These are phyloP conservation scores for Ceratocystis huliohia DNA, from an alignment of 2,329 filamentous ascomycete species.

Conservation along the genomic window DNA sequence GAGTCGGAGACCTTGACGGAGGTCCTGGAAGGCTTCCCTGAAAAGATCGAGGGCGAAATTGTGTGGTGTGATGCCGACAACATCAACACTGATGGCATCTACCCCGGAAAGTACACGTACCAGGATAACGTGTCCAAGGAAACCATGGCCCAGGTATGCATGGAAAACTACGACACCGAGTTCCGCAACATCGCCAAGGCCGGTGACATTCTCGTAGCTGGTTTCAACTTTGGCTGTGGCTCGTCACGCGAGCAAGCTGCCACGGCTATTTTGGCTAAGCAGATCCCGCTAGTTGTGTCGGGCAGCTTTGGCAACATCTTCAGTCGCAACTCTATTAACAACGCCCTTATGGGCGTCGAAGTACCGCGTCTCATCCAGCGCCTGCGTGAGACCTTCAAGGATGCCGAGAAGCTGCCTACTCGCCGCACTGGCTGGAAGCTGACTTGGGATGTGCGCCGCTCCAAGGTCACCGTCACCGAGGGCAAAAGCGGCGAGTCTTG, in stretches of 20 bases:
- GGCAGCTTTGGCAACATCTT: conserved; percentile 82
- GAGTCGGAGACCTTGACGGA: conserved; percentile 43
- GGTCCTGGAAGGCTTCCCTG: conserved; percentile 75
- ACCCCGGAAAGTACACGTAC: conserved; percentile 81
- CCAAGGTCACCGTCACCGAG: conserved; percentile 58
- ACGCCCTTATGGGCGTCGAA: conserved; percentile 61
- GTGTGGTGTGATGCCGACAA: conserved; percentile 72
- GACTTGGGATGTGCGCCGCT: conserved; percentile 65
- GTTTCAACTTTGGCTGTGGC: conserved; percentile 83
- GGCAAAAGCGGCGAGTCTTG: conserved; percentile 53
- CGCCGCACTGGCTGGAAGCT: conserved; percentile 72
- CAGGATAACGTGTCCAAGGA: conserved; percentile 66
- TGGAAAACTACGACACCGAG: conserved; percentile 78
- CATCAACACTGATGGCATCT: conserved; percentile 86
- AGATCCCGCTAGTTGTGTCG: conserved; percentile 67
- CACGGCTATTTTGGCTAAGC: conserved; percentile 69
- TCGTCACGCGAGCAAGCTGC: conserved; percentile 75
- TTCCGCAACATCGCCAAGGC: conserved; percentile 53
- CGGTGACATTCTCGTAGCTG: conserved; percentile 71
- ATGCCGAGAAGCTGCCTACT: conserved; percentile 43
- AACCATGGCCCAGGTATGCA: conserved; percentile 78
- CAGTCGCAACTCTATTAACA: conserved; percentile 65
- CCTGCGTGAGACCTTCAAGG: conserved; percentile 38
- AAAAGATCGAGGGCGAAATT: conserved; percentile 72
- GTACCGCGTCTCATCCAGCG: conserved; percentile 53